Conservation (phyloP, 306 rosid species). For the Prunus mira region DNA sequence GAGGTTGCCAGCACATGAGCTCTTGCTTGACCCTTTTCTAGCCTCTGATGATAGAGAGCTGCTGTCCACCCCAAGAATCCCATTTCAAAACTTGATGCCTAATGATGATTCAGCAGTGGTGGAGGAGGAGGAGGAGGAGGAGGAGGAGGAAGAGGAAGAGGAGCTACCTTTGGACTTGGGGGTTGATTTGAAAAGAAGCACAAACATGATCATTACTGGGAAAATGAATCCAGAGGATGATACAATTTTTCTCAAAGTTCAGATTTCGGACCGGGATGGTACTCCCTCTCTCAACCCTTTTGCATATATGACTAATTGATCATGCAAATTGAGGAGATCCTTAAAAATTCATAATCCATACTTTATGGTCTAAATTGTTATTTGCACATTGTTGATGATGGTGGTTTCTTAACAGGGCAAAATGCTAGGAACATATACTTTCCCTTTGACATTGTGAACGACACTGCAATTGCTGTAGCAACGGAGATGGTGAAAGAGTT, state of each 20-base stretch:
- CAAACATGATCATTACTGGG: slow-evolving; percentile 72
- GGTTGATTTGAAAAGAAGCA: slow-evolving; percentile 33
- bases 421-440: slow-evolving; percentile 55
- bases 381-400: not conserved
- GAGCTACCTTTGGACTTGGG: not conserved
- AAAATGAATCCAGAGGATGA: slow-evolving; percentile 58
- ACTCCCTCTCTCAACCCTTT: not conserved
- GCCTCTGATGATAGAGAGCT: slow-evolving; percentile 38
- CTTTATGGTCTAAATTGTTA: too few relatives aligned
- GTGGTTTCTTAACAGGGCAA: slow-evolving; percentile 35
- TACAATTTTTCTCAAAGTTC: slow-evolving; percentile 66
- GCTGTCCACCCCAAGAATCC: slow-evolving; percentile 11
- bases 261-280: slow-evolving; percentile 53
- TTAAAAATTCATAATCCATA: not conserved
- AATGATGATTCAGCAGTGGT: slow-evolving; percentile 3
- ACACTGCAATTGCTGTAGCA: slow-evolving; percentile 74
- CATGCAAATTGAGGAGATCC: not conserved
- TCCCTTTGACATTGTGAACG: slow-evolving; percentile 65
- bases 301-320: not conserved
- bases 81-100: not conserved
- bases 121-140: slow-evolving; percentile 6
- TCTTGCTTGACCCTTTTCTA: slow-evolving; percentile 75
- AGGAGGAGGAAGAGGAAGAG: not conserved
- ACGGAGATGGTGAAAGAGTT: slow-evolving; percentile 86
- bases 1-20: slow-evolving; percentile 69